Evolutionary conservation across 495 filamentous ascomycete genomes (phyloP), one percentile per base, ranked within the genome.

Genomic region (Xeromyces bisporus): DNA sequence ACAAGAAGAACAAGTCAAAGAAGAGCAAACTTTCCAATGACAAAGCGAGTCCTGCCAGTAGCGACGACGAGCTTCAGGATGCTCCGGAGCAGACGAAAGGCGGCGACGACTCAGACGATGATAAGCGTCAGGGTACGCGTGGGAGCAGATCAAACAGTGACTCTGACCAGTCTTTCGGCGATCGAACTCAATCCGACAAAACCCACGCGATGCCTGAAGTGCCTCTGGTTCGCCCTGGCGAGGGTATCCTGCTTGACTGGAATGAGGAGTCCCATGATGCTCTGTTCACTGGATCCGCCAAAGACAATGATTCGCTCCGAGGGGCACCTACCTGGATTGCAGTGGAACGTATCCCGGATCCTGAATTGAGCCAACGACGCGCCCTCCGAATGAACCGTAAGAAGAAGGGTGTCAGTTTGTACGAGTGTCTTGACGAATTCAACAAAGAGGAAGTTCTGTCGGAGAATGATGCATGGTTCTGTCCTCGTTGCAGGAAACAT

Each of bases 391-490:
- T 56, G 16, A 55, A 54, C 7, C 75, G 82, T 12, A 67, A 66
- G 38, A 78, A 75, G 54, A 54, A 66, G 28, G 89, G 89, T 12
- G 71, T 93, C 31, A 73, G 71, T 15, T 66, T 97, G n/a, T 73
- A 84, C 26, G 80, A 93, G 42, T 97, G 89, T 44, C 69, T 97
- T 16, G 74, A 82, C 23, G 87, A 96, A 49, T 94, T 93, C 38
- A 81, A 85, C 44, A 87, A 64, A 48, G 74, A 82, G 34, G 89
- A 97, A 48, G 74, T 93, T 25, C 61, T 97, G 2, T 92, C 85
- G 0, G 81, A 91, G 47, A 79, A 85, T 40, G 87, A 97, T 45
- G 84, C 81, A 17, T 97, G 89, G 89, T 94, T 82, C 44, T 97
- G 89, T 40, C 85, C 82, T 34, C 71, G 82, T 26, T 97, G 89